Conservation (phyloP, 73 alveolate species). For the Symbiodinium pilosum region DNA sequence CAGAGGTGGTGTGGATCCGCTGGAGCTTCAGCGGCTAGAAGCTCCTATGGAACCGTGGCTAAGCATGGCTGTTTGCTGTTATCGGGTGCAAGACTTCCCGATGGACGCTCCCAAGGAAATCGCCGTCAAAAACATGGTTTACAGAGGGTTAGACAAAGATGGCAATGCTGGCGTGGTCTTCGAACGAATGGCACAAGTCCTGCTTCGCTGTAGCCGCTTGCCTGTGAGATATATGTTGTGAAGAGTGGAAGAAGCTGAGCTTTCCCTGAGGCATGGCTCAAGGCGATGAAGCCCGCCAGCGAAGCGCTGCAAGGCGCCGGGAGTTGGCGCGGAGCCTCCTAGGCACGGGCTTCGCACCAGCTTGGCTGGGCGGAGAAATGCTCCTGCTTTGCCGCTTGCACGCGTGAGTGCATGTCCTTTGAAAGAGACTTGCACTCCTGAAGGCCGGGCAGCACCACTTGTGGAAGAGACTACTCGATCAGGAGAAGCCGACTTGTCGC, state of each 20-base stretch:
- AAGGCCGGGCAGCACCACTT: constrained; percentile 36
- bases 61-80: neutral
- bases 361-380: neutral
- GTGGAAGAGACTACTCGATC: constrained; percentile 76
- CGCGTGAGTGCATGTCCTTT: too few relatives aligned
- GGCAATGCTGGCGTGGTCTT: constrained; percentile 93
- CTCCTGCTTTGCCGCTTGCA: neutral
- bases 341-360: neutral
- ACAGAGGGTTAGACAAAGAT: constrained; percentile 92
- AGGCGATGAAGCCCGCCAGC: constrained; percentile 20
- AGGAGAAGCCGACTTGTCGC: constrained; percentile 76
- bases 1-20: constrained; percentile 51
- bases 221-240: too few relatives aligned
- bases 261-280: neutral
- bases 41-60: constrained; percentile 55
- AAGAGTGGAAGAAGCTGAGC: too few relatives aligned
- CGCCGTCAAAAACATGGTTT: constrained; percentile 83
- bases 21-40: constrained; percentile 78
- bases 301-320: constrained; percentile 82
- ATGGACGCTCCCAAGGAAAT: neutral
- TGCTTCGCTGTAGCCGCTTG: constrained; percentile 34
- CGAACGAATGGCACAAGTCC: constrained; percentile 88
- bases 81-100: too few relatives aligned
- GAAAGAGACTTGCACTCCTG: neutral
- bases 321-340: constrained; percentile 76